Evolutionary conservation across 2,329 filamentous ascomycete species (phyloP).

Genomic region (Sclerotinia glacialis): DNA sequence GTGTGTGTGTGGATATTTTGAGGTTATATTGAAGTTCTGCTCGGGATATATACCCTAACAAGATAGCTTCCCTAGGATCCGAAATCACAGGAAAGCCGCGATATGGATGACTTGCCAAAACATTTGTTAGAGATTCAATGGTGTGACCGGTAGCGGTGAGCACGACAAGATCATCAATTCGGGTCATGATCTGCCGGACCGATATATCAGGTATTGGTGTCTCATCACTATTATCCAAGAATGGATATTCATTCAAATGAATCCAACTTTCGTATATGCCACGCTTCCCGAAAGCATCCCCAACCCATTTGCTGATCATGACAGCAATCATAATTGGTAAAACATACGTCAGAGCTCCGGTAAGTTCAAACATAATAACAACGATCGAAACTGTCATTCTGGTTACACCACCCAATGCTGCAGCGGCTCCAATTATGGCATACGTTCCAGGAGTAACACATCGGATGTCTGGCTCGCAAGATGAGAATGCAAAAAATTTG

Average conservation of each 20-base stretch:
- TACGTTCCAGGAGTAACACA: slow-evolving; percentile 96
- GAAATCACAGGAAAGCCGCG: slow-evolving; percentile 90
- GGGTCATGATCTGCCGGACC: slow-evolving; percentile 87
- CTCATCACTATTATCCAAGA: slow-evolving; percentile 88
- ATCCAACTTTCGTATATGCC: slow-evolving; percentile 99
- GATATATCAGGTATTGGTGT: slow-evolving; percentile 75
- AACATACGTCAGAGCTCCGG: slow-evolving; percentile 91
- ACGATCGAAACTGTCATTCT: slow-evolving; percentile 98
- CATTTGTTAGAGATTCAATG: slow-evolving; percentile 66
- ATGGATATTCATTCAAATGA: slow-evolving; percentile 91
- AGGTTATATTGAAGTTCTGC: slow-evolving; percentile 85
- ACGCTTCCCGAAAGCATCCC: slow-evolving; percentile 86
- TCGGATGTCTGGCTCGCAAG: slow-evolving; percentile 60
- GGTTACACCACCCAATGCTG: slow-evolving; percentile 89
- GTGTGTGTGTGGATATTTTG: slow-evolving; percentile 55
- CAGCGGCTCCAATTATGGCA: slow-evolving; percentile 91
- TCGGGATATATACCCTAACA: slow-evolving; percentile 91
- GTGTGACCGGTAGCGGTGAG: slow-evolving; percentile 87
- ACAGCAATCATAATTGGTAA: slow-evolving; percentile 98
- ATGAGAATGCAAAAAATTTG: slow-evolving; percentile 16
- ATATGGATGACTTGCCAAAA: slow-evolving; percentile 73
- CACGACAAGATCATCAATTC: slow-evolving; percentile 83
- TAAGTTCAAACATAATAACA: slow-evolving; percentile 99
- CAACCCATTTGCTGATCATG: slow-evolving; percentile 98
- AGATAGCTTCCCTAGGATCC: slow-evolving; percentile 70